Evolutionary conservation across 148 eudicot species (phyloP), one percentile per base, ranked within the genome.

Genomic region (Chenopodium suecicum): DNA sequence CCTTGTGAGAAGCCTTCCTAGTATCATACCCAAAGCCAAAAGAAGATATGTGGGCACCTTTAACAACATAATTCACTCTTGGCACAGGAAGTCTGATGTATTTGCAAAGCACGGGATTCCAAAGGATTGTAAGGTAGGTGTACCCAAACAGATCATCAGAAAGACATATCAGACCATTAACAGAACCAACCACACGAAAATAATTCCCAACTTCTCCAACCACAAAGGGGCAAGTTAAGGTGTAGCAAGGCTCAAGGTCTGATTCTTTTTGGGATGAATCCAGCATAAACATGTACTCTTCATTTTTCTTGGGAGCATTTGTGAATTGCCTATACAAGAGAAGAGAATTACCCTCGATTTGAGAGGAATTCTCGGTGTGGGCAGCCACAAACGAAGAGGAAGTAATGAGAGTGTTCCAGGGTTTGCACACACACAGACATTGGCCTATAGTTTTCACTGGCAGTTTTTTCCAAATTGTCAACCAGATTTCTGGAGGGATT

Each of bases 321-420:
- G n/a, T 64, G 73, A 47, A 74, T 13, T 81, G 83, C 78, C 64
- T 74, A 25, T 62, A 64, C 58, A 81, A 58, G 25, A 81, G 52
- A n/a, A 65, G 60, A 32, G 66, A 69, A 56, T 68, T 67, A 52
- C 25, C 47, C 47, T 58, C 11, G 17, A 27, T 34, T 32, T 75
- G 66, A 14, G 79, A 14, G 74, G 65, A 65, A 47, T 14, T 34
- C 56, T 75, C 50, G 41, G 46, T 34, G 67, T 76, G 80, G 67
- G 79, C 41, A 66, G 44, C 14, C 63, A 82, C 77, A 71, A 82
- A 82, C n/a, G 75, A 13, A 46, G 80, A 52, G 27, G 84, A 82
- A 25, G 22, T 66, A 10, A 82, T 56, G 58, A 76, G 80, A 14
- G 79, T 14, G 25, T 77, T 19, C 84, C 76, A 82, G 7, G 80